These are phyloP conservation scores for Musa balbisiana DNA, from an alignment of 202 grass and related monocot genomes.

Conservation along the genomic window DNA sequence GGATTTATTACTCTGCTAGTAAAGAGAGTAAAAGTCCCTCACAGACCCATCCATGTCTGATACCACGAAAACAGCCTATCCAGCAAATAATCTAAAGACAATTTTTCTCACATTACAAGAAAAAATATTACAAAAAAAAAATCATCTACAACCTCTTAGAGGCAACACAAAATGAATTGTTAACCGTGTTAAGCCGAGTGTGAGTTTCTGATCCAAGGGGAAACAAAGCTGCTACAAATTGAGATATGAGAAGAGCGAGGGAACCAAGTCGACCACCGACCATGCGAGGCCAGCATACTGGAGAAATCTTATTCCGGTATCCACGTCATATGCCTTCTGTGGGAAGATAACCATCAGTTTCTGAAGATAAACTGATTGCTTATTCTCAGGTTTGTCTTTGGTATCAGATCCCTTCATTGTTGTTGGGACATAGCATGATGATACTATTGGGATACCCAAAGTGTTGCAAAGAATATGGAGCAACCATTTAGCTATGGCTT, in stretches of 20 bases:
- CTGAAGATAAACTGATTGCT: slow-evolving; percentile 51
- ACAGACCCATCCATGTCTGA: too few species aligned
- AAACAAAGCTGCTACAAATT: slow-evolving; percentile 37
- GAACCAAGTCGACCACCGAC: slow-evolving; percentile 88
- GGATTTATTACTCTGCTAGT: too few species aligned
- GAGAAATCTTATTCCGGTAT: slow-evolving; percentile 82
- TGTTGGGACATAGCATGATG: slow-evolving; percentile 65
- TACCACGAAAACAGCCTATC: neutral
- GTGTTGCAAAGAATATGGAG: slow-evolving; percentile 83
- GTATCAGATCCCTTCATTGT: slow-evolving; percentile 37
- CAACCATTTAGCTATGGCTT: slow-evolving; percentile 85
- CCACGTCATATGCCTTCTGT: slow-evolving; percentile 73
- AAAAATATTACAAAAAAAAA: slow-evolving; percentile 2
- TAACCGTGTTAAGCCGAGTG: too few species aligned
- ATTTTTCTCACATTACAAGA: neutral
- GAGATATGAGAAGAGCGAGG: slow-evolving; percentile 54
- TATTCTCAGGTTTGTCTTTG: slow-evolving; percentile 29
- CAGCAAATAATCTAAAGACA: neutral
- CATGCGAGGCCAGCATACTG: slow-evolving; percentile 86
- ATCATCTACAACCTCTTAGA: neutral
- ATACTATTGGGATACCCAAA: slow-evolving; percentile 67
- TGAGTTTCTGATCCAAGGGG: too few species aligned
- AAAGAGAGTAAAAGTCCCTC: too few species aligned
- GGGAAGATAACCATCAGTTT: slow-evolving; percentile 48
- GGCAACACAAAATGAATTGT: neutral